These are phyloP conservation scores for Neurospora sp. DNA, from an alignment of 2,329 filamentous ascomycete genomes.

Conservation along the genomic window DNA sequence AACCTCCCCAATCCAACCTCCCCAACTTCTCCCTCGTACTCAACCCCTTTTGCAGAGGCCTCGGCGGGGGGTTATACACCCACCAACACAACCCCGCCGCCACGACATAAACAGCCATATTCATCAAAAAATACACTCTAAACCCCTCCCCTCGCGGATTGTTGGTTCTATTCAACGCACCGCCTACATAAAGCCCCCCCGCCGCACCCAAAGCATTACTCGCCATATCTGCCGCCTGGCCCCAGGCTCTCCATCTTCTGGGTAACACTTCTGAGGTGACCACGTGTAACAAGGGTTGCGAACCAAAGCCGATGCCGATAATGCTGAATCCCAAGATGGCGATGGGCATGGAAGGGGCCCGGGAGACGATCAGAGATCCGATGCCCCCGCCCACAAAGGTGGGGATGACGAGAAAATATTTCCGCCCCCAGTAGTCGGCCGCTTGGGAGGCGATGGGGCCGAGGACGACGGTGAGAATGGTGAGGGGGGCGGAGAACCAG, in stretches of 20 bases:
- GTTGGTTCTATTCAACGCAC: constrained; percentile 23
- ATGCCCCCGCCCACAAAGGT: constrained; percentile 22
- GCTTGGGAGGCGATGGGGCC: constrained; percentile 29
- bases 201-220: constrained; percentile 23
- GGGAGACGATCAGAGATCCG: constrained; percentile 27
- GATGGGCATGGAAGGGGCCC: constrained; percentile 25
- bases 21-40: constrained; percentile 23
- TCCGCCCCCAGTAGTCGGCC: constrained; percentile 33
- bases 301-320: constrained; percentile 26
- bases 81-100: constrained; percentile 20
- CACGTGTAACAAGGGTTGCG: constrained; percentile 29
- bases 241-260: constrained; percentile 25
- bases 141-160: constrained; percentile 22
- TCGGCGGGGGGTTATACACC: constrained; percentile 25
- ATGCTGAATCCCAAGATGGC: constrained; percentile 28
- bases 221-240: constrained; percentile 25
- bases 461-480: constrained; percentile 28
- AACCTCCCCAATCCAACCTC: constrained; percentile 30
- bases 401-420: constrained; percentile 29
- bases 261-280: constrained; percentile 31
- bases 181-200: constrained; percentile 25
- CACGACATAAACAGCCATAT: constrained; percentile 20
- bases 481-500: constrained; percentile 27
- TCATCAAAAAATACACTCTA: constrained; percentile 27
- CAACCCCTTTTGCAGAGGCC: constrained; percentile 19